These are phyloP conservation scores for Agrocybe praecox DNA, from an alignment of 768 basidiomycete genomes.

Conservation along the genomic window DNA sequence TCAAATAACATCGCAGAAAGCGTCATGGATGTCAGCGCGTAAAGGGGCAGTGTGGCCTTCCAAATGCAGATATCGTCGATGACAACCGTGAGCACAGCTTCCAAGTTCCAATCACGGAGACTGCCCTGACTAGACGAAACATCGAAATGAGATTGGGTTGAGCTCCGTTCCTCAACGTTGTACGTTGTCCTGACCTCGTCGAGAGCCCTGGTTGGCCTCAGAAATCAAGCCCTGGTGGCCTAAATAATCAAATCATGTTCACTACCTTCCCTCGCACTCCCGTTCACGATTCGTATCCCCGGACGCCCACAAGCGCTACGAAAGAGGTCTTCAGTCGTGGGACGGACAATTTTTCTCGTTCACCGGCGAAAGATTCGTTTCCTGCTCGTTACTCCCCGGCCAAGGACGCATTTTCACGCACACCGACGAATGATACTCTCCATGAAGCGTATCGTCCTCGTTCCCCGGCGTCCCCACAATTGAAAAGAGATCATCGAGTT, in stretches of 20 bases:
- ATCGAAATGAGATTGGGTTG: background rate
- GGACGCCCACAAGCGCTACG: slow-evolving; percentile 1
- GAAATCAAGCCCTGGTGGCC: slow-evolving; percentile 26
- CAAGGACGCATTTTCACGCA: slow-evolving; percentile 1
- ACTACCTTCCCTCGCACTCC: slow-evolving; percentile 21
- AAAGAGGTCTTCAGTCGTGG: background rate
- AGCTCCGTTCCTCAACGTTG: slow-evolving; percentile 17
- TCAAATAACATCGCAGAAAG: no score
- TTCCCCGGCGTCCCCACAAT: slow-evolving; percentile 3
- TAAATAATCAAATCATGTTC: slow-evolving; percentile 20
- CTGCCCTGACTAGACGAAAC: background rate
- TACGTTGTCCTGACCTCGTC: slow-evolving; percentile 12
- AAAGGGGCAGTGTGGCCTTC: background rate
- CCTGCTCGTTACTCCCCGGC: background rate
- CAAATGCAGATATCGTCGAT: background rate
- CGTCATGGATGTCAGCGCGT: background rate
- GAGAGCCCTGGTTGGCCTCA: slow-evolving; percentile 27
- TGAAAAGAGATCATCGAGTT: slow-evolving; percentile 21
- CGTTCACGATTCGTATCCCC: background rate
- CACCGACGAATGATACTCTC: background rate
- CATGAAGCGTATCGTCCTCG: slow-evolving; percentile 2
- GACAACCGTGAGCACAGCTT: background rate
- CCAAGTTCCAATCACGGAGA: slow-evolving; percentile 8
- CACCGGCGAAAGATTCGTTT: background rate
- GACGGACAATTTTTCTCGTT: background rate